A percentile compares a stretch with the other conserved stretches of the same genome.
Conservation (phyloP, 2,329 filamentous ascomycete species). For the Colletotrichum brevisporum region DNA sequence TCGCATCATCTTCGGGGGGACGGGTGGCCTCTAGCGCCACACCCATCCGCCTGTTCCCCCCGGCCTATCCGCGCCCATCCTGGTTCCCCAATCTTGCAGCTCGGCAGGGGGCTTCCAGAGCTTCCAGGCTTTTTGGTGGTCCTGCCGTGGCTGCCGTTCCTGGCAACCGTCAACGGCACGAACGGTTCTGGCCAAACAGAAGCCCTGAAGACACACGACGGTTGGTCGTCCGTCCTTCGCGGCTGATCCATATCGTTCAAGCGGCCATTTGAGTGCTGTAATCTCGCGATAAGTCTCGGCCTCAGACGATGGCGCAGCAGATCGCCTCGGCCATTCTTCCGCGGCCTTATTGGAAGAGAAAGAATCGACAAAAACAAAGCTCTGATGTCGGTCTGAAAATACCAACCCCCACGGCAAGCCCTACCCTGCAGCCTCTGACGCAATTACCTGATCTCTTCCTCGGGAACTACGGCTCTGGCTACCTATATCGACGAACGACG, state of each 20-base stretch:
- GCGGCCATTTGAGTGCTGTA: background rate
- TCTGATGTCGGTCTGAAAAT: background rate
- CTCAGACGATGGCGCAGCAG: conserved; percentile 22
- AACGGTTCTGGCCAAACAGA: conserved; percentile 31
- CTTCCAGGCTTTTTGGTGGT: conserved; percentile 32
- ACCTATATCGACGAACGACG: conserved; percentile 15
- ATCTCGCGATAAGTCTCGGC: conserved; percentile 12
- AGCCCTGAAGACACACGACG: background rate
- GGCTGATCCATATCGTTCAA: conserved; percentile 14
- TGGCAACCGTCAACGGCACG: conserved; percentile 30
- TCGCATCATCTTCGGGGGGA: conserved; percentile 8
- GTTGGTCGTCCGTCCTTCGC: conserved; percentile 10
- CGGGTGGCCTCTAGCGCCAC: conserved; percentile 28
- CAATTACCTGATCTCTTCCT: conserved; percentile 12
- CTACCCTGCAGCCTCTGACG: conserved; percentile 20
- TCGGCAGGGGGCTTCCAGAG: conserved; percentile 29
- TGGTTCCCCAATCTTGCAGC: conserved; percentile 29
- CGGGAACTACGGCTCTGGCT: conserved; percentile 6
- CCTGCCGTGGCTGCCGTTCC: conserved; percentile 34
- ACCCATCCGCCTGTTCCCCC: conserved; percentile 3
- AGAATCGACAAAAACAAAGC: background rate
- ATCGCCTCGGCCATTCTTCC: conserved; percentile 2
- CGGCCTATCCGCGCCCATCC: conserved; percentile 31
- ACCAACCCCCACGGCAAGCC: conserved; percentile 13
- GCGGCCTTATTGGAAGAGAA: background rate